Percentiles rank a stretch among this genome's conserved stretches.
Evolutionary conservation across 228 moss, liverwort and hornwort species (phyloP).

Genomic region (Sphagnum magellanicum): DNA sequence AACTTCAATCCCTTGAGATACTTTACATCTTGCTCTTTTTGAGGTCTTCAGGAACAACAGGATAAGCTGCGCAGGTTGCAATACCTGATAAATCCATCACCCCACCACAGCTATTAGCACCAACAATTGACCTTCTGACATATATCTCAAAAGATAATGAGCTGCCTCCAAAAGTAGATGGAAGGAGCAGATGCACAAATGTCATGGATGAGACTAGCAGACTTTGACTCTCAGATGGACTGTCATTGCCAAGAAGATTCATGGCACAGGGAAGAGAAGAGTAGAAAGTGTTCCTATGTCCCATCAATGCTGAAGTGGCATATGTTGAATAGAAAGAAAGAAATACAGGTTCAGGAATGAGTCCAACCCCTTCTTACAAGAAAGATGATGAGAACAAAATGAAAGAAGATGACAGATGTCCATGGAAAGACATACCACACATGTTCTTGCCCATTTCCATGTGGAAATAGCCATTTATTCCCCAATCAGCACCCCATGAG

Average conservation of each 20-base stretch:
- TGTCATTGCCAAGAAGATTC: too few species aligned
- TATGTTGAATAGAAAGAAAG: too few species aligned
- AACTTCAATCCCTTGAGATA: too few species aligned
- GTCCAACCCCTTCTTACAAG: background rate
- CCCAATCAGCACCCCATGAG: conserved; percentile 87
- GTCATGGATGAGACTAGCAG: too few species aligned
- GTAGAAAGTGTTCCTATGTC: background rate
- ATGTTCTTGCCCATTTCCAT: conserved; percentile 99
- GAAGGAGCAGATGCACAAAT: too few species aligned
- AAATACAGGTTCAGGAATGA: too few species aligned
- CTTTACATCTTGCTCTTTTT: background rate
- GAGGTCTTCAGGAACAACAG: conserved; percentile 84
- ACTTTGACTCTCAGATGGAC: too few species aligned
- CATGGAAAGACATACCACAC: conserved; percentile 70
- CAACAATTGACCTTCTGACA: too few species aligned
- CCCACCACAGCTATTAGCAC: background rate
- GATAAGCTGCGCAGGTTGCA: conserved; percentile 88
- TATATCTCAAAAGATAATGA: too few species aligned
- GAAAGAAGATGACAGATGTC: background rate
- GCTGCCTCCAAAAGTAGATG: too few species aligned
- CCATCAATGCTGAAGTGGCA: too few species aligned
- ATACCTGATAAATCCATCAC: conserved; percentile 49
- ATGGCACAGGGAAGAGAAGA: too few species aligned
- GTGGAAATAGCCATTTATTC: conserved; percentile 68
- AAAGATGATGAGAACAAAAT: background rate